Base-by-base conservation (phyloP, 768 basidiomycete genomes). In the Boletus patriciae region DNA sequence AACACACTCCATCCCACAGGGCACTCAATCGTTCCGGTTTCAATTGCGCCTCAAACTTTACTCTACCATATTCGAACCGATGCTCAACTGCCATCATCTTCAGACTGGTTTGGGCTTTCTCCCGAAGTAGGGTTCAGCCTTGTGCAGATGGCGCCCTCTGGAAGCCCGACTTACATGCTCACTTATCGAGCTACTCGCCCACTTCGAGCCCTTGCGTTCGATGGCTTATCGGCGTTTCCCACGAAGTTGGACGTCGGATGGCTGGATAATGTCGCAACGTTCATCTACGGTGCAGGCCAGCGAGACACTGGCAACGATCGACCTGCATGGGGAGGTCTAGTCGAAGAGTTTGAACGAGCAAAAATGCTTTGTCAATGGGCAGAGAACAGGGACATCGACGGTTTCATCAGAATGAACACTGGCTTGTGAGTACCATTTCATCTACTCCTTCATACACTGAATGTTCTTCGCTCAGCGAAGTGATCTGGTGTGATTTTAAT, bases 401-500 rank as follows among this genome's bases (percentile, higher is more conserved):
- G 45, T 31, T 54, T 54, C 53, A 21, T 54, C 36, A 33, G 53
- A 25, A 54, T 54, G 53, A 54, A 54, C 31, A 41, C 27, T 23
- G 53, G 46, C n/a, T 54, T 47, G 52, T 54, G 15, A 54, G 44
- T 46, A 2, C 19, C n/a, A 27, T 3, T 16, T 16, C n/a, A 19
- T 18, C 27, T 13, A 10, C 15, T 27, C 25, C 3, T 10, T 54
- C 29, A 10, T 15, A 31, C 11, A 46, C 27, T 40, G 13, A 54
- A 38, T 21, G n/a, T 31, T 21, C 15, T 40, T 11, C 19, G 29
- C 44, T 54, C 45, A 53, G 52, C 46, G 52, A 54, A 40, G n/a
- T 54, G 6, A 54, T 54, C 6, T 54, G 52, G 52, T 54, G 53
- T 25, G 46, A 54, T 41, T 54, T 54, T n/a, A 41, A 54, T 18